Conservation (phyloP, 2,329 filamentous ascomycete species). For the Alternaria metachromatica region DNA sequence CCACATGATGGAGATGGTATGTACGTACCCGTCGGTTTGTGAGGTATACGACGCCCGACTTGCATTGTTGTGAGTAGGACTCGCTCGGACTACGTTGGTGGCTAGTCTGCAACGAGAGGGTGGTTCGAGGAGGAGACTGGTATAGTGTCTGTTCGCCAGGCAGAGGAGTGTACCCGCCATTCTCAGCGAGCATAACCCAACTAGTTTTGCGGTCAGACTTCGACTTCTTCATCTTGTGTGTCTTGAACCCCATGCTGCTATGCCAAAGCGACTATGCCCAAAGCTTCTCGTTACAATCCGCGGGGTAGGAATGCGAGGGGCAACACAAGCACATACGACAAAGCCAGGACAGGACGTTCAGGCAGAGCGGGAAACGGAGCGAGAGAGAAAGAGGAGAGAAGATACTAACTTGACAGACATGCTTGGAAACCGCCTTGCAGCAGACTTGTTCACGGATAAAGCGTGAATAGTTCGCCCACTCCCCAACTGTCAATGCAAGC, state of each 20-base stretch:
- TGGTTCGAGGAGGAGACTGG: slow-evolving; percentile 79
- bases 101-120: slow-evolving; percentile 74
- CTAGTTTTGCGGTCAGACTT: slow-evolving; percentile 55
- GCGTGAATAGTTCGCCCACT: slow-evolving; percentile 27
- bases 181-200: slow-evolving; percentile 91
- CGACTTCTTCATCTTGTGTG: slow-evolving; percentile 31
- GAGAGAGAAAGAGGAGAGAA: slow-evolving; percentile 9
- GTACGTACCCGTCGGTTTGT: slow-evolving; percentile 78
- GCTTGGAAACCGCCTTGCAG: slow-evolving; percentile 19
- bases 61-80: slow-evolving; percentile 73
- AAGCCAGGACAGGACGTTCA: not conserved
- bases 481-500: slow-evolving; percentile 27
- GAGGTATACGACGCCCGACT: slow-evolving; percentile 77
- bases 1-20: not conserved
- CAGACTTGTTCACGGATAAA: slow-evolving; percentile 29
- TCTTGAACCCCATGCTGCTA: slow-evolving; percentile 9
- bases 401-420: slow-evolving; percentile 52
- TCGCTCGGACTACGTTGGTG: slow-evolving; percentile 69
- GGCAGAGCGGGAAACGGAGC: not conserved
- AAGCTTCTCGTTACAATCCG: slow-evolving; percentile 7
- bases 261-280: not conserved
- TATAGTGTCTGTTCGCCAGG: slow-evolving; percentile 83
- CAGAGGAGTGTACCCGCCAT: slow-evolving; percentile 78
- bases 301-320: slow-evolving; percentile 14
- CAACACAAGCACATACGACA: not conserved